phyloP scores from a whole-genome alignment of 2,329 filamentous ascomycete species.

The Alternaria gansuensis region DNA sequence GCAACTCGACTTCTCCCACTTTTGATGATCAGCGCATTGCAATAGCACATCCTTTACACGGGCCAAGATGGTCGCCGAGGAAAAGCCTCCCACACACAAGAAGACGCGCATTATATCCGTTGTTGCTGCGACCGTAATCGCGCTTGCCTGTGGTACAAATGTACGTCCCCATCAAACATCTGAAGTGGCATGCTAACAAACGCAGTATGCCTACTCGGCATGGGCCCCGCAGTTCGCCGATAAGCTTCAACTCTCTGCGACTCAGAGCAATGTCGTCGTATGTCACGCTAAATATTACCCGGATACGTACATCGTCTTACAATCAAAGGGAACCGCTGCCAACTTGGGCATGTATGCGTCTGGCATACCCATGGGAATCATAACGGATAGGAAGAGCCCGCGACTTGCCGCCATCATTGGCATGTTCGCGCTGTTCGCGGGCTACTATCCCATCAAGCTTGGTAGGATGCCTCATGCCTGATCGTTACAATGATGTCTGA shows the following conservation, averaged over 20 bases:
- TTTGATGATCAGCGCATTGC: slow-evolving; percentile 35
- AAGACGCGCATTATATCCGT: slow-evolving; percentile 81
- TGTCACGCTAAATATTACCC: slow-evolving; percentile 38
- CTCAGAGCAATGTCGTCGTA: slow-evolving; percentile 90
- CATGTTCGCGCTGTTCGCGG: slow-evolving; percentile 73
- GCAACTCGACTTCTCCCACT: slow-evolving; percentile 13
- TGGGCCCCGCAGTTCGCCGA: slow-evolving; percentile 97
- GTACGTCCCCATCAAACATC: slow-evolving; percentile 60
- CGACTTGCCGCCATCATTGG: slow-evolving; percentile 80
- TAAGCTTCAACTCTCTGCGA: slow-evolving; percentile 85
- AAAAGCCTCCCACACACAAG: slow-evolving; percentile 57
- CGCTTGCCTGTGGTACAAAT: slow-evolving; percentile 92
- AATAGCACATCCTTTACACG: slow-evolving; percentile 24
- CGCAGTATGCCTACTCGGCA: slow-evolving; percentile 94
- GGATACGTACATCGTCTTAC: slow-evolving; percentile 39
- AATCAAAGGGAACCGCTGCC: slow-evolving; percentile 66
- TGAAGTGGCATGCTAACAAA: slow-evolving; percentile 36
- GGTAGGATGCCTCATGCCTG: slow-evolving; percentile 48
- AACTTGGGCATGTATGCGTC: slow-evolving; percentile 93
- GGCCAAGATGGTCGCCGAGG: slow-evolving; percentile 37
- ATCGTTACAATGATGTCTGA: slow-evolving; percentile 35
- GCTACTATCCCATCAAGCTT: slow-evolving; percentile 84
- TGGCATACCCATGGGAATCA: slow-evolving; percentile 86
- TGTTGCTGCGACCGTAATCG: slow-evolving; percentile 82
- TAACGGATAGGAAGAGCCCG: slow-evolving; percentile 84